Percentiles rank a stretch among this genome's conserved stretches.
Evolutionary conservation across 805 yeast species (phyloP).

Genomic region (Novakomyces olei): DNA sequence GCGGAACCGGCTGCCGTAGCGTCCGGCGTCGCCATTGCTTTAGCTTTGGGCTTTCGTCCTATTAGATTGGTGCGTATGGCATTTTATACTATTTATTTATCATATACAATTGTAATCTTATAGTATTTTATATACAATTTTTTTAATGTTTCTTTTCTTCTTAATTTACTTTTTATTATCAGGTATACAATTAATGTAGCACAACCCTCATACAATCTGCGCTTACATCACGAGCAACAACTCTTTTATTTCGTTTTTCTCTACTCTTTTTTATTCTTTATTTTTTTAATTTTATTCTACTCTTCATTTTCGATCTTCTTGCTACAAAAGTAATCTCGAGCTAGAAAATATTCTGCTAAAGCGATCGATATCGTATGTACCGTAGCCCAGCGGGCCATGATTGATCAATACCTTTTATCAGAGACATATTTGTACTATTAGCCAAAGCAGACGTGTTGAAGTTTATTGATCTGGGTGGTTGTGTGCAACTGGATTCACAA

Average conservation of each 20-base stretch:
- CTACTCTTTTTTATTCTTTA: not conserved
- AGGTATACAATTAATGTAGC: not conserved
- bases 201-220: not conserved
- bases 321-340: too few species aligned
- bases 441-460: too few species aligned
- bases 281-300: not conserved
- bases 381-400: too few species aligned
- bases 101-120: not conserved
- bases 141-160: not conserved
- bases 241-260: not conserved
- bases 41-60: not conserved
- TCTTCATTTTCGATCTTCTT: too few species aligned
- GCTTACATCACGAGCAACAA: not conserved
- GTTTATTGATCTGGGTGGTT: too few species aligned
- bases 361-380: too few species aligned
- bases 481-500: too few species aligned
- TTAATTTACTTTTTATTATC: not conserved
- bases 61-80: not conserved
- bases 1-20: not conserved
- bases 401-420: too few species aligned
- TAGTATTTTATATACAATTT: not conserved
- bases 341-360: too few species aligned
- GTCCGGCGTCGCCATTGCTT: not conserved
- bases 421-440: too few species aligned
- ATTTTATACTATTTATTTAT: not conserved